A percentile compares a stretch with the other conserved stretches of the same genome.
Conservation (phyloP, 1,284 basidiomycete genomes). For the Apiotrichum gracile region DNA sequence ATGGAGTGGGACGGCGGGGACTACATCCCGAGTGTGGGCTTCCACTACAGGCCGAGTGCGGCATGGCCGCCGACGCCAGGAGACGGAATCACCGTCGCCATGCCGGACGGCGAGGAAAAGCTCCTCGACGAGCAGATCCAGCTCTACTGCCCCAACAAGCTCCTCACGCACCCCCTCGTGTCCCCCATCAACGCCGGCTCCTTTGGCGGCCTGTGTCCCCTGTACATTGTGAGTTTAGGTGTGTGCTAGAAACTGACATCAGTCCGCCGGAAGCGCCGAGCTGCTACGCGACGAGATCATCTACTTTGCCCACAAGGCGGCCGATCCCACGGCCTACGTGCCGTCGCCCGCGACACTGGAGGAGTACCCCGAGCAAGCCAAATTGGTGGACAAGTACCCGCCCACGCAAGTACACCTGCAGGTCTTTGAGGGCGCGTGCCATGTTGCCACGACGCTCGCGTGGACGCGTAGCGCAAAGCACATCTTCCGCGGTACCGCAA, state of each 20-base stretch:
- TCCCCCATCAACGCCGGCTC: conserved; percentile 51
- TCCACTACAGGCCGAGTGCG: conserved; percentile 44
- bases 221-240: conserved; percentile 45
- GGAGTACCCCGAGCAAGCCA: conserved; percentile 44
- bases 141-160: conserved; percentile 51
- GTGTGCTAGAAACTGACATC: not conserved
- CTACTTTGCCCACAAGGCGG: conserved; percentile 51
- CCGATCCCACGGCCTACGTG: conserved; percentile 46
- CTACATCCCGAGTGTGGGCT: conserved; percentile 41
- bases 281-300: conserved; percentile 48
- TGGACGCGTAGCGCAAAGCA: conserved; percentile 44
- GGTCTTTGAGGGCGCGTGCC: conserved; percentile 46
- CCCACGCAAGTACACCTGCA: conserved; percentile 52
- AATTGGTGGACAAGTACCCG: conserved; percentile 42
- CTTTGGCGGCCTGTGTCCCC: conserved; percentile 51
- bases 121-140: conserved; percentile 49
- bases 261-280: conserved; percentile 49
- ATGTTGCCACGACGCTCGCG: conserved; percentile 46
- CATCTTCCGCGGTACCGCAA: conserved; percentile 44
- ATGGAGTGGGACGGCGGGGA: conserved; percentile 38
- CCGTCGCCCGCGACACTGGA: conserved; percentile 42
- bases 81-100: conserved; percentile 33
- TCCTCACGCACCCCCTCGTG: conserved; percentile 51
- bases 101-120: conserved; percentile 28
- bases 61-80: conserved; percentile 44